Conservation (phyloP, 2,329 filamentous ascomycete species). For the Orbilia javanica region DNA sequence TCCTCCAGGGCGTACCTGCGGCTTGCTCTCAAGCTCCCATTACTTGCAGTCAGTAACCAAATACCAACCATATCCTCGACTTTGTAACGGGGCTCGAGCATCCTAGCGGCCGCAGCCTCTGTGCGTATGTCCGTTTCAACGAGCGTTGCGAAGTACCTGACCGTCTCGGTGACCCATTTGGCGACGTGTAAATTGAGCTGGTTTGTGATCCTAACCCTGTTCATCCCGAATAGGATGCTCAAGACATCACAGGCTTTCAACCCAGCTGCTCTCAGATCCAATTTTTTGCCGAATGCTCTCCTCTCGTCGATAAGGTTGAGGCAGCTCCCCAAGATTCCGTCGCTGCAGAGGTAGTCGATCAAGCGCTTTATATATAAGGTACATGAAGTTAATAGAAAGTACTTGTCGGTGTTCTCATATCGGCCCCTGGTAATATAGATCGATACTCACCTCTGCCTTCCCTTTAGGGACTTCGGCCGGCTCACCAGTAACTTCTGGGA, state of each 20-base stretch:
- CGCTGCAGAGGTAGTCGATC: neutral
- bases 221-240: neutral
- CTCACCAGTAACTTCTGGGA: neutral
- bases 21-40: neutral
- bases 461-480: neutral
- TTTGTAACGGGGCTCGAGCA: too few species aligned
- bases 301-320: neutral
- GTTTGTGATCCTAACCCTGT: neutral
- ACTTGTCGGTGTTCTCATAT: too few species aligned
- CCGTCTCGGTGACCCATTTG: neutral
- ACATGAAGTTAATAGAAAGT: too few species aligned
- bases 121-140: too few species aligned
- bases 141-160: too few species aligned
- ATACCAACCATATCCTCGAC: too few species aligned
- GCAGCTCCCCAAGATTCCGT: neutral
- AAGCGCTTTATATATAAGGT: too few species aligned
- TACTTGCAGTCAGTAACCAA: too few species aligned
- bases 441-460: neutral
- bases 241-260: neutral
- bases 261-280: neutral
- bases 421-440: neutral
- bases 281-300: neutral
- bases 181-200: neutral
- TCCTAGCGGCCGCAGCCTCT: too few species aligned
- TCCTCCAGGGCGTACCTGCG: neutral